phyloP scores from a whole-genome alignment of 148 eudicot species.

The Drosera capensis region DNA sequence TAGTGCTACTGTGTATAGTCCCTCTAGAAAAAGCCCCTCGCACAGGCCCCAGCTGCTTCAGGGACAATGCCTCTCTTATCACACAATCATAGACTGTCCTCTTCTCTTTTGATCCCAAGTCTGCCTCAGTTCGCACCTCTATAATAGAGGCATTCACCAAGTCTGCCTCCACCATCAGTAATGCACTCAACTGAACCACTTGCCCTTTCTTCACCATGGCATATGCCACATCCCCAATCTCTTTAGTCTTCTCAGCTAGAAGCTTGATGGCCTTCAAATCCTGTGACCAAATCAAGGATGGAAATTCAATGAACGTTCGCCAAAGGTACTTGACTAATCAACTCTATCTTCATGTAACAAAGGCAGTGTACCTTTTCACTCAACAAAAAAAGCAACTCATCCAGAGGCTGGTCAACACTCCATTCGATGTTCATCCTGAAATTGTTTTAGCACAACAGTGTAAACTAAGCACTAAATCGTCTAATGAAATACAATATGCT shows the following conservation, averaged over 20 bases:
- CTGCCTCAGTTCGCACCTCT: conserved; percentile 12
- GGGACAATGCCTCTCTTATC: conserved; percentile 17
- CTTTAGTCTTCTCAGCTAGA: conserved; percentile 18
- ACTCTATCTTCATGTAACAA: not conserved
- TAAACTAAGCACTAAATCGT: not conserved
- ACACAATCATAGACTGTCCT: conserved; percentile 17
- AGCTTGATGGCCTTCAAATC: conserved; percentile 15
- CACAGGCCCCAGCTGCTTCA: not conserved
- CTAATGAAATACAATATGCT: too few species aligned
- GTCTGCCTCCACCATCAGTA: conserved; percentile 21
- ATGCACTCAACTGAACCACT: conserved; percentile 13
- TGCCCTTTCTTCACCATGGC: conserved; percentile 18
- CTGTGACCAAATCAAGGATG: conserved; percentile 6
- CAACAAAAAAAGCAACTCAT: conserved; percentile 18
- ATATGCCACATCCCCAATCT: conserved; percentile 20
- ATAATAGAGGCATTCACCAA: conserved; percentile 17
- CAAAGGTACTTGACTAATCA: not conserved
- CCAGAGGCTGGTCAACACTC: conserved; percentile 16
- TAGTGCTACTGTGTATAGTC: not conserved
- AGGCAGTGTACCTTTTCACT: conserved; percentile 15
- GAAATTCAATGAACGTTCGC: not conserved
- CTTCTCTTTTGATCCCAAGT: conserved; percentile 10
- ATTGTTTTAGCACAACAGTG: not conserved
- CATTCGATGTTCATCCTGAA: conserved; percentile 22
- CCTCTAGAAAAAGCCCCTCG: not conserved